A percentile compares a stretch with the other conserved stretches of the same genome.
Evolutionary conservation across 352 stramenopile genomes (phyloP).

Genomic region (Elongisporangium undulatum): DNA sequence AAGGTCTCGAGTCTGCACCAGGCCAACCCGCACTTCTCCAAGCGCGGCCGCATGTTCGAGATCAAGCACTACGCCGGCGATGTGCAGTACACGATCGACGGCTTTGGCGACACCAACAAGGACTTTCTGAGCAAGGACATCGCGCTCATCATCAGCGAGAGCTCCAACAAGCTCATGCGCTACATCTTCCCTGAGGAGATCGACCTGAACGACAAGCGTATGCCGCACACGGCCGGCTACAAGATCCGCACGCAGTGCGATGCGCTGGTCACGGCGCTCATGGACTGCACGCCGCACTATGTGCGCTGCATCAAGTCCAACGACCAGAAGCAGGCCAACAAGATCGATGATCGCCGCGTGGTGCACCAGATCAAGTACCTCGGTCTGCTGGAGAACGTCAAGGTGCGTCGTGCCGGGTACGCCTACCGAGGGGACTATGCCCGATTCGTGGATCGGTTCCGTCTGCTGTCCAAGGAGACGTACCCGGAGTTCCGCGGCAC

Average conservation of each 20-base stretch:
- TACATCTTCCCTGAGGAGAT: slow-evolving; percentile 85
- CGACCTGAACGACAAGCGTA: slow-evolving; percentile 78
- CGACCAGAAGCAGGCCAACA: slow-evolving; percentile 83
- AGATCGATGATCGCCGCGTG: slow-evolving; percentile 83
- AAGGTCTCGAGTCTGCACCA: slow-evolving; percentile 69
- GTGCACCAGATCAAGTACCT: slow-evolving; percentile 88
- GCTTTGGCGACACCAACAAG: slow-evolving; percentile 79
- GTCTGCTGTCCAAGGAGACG: slow-evolving; percentile 75
- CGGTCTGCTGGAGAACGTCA: slow-evolving; percentile 86
- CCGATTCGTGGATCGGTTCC: slow-evolving; percentile 83
- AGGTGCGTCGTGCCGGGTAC: slow-evolving; percentile 80
- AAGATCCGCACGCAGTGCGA: slow-evolving; percentile 87
- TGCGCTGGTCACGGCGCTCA: slow-evolving; percentile 81
- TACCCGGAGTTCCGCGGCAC: slow-evolving; percentile 76
- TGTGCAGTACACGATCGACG: slow-evolving; percentile 80
- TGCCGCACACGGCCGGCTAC: slow-evolving; percentile 72
- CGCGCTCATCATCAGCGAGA: slow-evolving; percentile 72
- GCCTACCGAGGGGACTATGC: slow-evolving; percentile 85
- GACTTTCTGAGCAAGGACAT: slow-evolving; percentile 86
- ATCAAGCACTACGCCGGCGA: slow-evolving; percentile 86
- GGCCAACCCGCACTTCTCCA: slow-evolving; percentile 73
- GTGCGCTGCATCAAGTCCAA: slow-evolving; percentile 92
- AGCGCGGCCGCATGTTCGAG: slow-evolving; percentile 82
- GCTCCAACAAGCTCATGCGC: slow-evolving; percentile 79
- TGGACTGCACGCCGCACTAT: slow-evolving; percentile 90